Evolutionary conservation across 140 eudicot genomes (phyloP).

Genomic region (Ambrosia hybrid): DNA sequence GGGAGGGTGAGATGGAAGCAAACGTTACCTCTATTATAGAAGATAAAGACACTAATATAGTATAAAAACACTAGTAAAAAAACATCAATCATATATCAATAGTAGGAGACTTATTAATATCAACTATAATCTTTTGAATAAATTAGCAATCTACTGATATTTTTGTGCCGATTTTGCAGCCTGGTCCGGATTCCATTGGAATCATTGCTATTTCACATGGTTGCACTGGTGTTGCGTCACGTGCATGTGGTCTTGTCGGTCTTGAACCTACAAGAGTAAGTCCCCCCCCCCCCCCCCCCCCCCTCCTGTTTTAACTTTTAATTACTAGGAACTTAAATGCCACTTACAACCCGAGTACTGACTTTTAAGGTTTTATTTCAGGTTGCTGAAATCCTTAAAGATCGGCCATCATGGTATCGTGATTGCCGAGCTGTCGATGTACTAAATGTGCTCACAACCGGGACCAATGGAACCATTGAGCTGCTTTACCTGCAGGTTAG

Average conservation of each 20-base stretch:
- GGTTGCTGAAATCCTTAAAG: conserved; percentile 96
- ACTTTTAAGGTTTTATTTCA: conserved; percentile 24
- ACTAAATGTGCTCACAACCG: conserved; percentile 75
- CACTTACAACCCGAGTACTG: neutral
- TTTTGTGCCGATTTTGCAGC: conserved; percentile 42
- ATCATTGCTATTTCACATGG: conserved; percentile 97
- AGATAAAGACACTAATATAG: too few relatives aligned
- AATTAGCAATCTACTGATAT: neutral
- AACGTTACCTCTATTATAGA: too few relatives aligned
- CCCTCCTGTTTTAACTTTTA: too few relatives aligned
- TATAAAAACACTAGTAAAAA: too few relatives aligned
- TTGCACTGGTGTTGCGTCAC: conserved; percentile 65
- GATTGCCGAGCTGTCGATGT: conserved; percentile 96
- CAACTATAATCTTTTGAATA: neutral
- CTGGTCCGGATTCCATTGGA: conserved; percentile 99
- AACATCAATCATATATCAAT: too few relatives aligned
- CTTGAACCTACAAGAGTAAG: conserved; percentile 91
- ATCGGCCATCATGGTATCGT: conserved; percentile 94
- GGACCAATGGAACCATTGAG: conserved; percentile 94
- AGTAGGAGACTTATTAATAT: neutral
- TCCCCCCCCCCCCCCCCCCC: neutral
- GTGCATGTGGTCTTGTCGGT: conserved; percentile 97
- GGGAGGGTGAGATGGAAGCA: too few relatives aligned
- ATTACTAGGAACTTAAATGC: neutral
- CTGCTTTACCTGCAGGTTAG: conserved; percentile 91